Base-by-base conservation (phyloP, 257 asterid genomes). In the Primulina huaijiensis region DNA sequence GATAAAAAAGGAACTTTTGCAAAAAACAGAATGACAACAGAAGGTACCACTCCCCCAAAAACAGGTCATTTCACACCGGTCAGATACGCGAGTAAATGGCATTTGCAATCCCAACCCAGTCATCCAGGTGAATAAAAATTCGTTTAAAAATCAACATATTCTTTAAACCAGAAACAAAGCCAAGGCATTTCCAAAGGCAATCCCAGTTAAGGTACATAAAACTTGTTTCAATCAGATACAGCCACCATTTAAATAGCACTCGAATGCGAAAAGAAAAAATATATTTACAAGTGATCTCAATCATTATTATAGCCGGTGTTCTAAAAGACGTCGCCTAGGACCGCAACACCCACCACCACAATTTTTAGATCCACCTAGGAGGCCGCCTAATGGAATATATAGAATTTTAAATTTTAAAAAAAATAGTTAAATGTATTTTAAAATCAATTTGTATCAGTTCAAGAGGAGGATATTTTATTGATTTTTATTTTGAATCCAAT, bases 11-110 rank as follows among this genome's bases (percentile, higher is more conserved):
- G 50, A 43, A 62, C 21, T 63, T 52, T 30, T 34, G 19, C 30
- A 10, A 12, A 33, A 76, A 67, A 50, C 23, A 63, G 27, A 7
- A 27, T 5, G 65, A 61, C 9, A 60, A 20, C 69, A 40, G 29
- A 43, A 34, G 25, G 56, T 37, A 40, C 34, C 70, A 21, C 35
- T 40, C 55, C 8, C 50, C 68, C 17, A 11, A 4, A 50, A 29
- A 27, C 34, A 62, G 38, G 68, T 59, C 31, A 60, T 65, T 21
- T 64, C 58, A 33, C 21, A 14, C 58, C 59, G 30, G 2, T 27
- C 30, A 43, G 65, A 63, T 65, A 34, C 40, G 23, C 68, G 33
- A 20, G 58, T 40, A 21, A 60, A 60, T 12, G 60, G 14, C 19
- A 59, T 60, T 35, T 65, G 55, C 20, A 31, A 33, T 60, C 35